These are phyloP conservation scores for Scytalidium lignicola DNA, from an alignment of 2,329 filamentous ascomycete species.

Conservation along the genomic window DNA sequence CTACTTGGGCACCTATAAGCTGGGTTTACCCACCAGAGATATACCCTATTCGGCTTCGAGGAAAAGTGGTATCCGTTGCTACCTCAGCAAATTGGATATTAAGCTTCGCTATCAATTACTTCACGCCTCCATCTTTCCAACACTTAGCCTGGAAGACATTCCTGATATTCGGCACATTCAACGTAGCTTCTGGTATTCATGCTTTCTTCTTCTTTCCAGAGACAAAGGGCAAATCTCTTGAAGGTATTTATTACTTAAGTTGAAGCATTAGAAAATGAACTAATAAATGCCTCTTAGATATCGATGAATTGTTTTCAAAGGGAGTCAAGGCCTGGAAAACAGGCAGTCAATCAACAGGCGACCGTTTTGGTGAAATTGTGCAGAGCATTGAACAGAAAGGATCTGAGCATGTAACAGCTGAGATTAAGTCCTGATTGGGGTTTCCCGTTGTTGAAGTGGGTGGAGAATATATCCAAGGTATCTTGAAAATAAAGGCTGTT, in stretches of 20 bases:
- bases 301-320: not conserved
- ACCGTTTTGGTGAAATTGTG: not conserved
- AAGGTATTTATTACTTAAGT: not conserved
- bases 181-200: constrained; percentile 59
- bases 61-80: constrained; percentile 65
- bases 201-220: constrained; percentile 55
- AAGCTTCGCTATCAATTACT: constrained; percentile 35
- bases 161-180: constrained; percentile 70
- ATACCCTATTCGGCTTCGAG: constrained; percentile 60
- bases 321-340: not conserved
- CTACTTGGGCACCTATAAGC: constrained; percentile 41
- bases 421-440: too few species aligned
- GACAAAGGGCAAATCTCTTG: not conserved
- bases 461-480: too few species aligned
- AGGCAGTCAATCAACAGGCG: not conserved
- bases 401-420: not conserved
- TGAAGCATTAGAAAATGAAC: too few species aligned
- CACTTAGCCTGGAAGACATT: constrained; percentile 58
- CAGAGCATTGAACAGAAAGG: not conserved
- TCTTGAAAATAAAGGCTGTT: too few species aligned
- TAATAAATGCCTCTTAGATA: not conserved
- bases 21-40: constrained; percentile 60
- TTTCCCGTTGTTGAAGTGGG: too few species aligned
- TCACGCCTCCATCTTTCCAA: constrained; percentile 35
- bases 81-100: constrained; percentile 68